Percentiles rank a stretch among this genome's conserved stretches.
Evolutionary conservation across 1,284 basidiomycete species (phyloP).

Genomic region (Heimioporus retisporus): DNA sequence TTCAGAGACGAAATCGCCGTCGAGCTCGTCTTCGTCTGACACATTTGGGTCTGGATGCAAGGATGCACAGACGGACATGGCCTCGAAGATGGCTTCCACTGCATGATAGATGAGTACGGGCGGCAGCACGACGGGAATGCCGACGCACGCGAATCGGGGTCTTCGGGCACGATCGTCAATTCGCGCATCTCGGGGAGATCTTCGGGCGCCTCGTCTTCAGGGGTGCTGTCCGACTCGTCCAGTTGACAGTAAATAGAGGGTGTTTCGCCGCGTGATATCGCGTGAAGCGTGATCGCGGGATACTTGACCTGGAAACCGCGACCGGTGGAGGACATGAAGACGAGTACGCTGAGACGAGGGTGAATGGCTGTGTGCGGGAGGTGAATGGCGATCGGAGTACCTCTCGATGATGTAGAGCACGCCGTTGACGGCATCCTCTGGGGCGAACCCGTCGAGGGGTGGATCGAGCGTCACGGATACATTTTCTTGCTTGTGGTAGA

Average conservation of each 20-base stretch:
- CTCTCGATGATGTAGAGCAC: constrained; percentile 87
- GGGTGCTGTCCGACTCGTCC: constrained; percentile 63
- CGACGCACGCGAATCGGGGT: constrained; percentile 67
- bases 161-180: constrained; percentile 76
- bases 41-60: constrained; percentile 84
- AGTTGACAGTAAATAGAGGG: constrained; percentile 93
- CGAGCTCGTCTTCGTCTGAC: constrained; percentile 65
- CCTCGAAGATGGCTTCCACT: constrained; percentile 93
- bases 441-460: constrained; percentile 64
- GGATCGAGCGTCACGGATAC: constrained; percentile 79
- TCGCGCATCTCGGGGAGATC: constrained; percentile 74
- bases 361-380: constrained; percentile 39
- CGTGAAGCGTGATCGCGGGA: constrained; percentile 90
- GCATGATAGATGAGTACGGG: constrained; percentile 11
- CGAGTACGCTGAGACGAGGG: constrained; percentile 67
- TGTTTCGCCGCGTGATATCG: constrained; percentile 77
- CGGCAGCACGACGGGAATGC: constrained; percentile 11
- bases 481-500: constrained; percentile 77
- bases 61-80: constrained; percentile 90
- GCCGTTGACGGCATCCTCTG: constrained; percentile 64
- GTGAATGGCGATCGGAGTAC: constrained; percentile 49
- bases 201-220: constrained; percentile 40
- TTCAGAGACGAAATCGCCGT: constrained; percentile 71
- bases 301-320: constrained; percentile 86
- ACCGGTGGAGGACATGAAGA: constrained; percentile 77